Evolutionary conservation across 2,329 filamentous ascomycete species (phyloP).

Genomic region (Leptosphaerulina australis): DNA sequence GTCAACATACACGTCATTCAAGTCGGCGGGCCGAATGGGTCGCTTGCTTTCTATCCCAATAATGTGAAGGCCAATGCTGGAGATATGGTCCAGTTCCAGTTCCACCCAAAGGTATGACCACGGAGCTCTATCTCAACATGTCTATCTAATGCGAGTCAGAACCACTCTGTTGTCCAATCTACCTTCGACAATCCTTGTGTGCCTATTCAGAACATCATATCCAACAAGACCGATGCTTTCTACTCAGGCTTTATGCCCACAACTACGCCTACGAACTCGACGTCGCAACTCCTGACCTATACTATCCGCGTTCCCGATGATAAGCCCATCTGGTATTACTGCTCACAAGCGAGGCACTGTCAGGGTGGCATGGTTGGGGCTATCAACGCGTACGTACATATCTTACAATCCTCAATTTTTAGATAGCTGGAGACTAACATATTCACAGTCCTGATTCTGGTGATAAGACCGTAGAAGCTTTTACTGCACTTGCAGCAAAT

Average conservation of each 20-base stretch:
- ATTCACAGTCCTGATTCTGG: conserved; percentile 37
- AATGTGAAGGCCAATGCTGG: conserved; percentile 68
- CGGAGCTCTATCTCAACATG: not conserved
- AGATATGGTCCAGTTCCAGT: conserved; percentile 61
- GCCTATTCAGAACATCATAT: conserved; percentile 58
- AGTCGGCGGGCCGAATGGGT: conserved; percentile 62
- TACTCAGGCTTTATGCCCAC: conserved; percentile 70
- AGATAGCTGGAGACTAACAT: too few species aligned
- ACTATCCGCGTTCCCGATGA: conserved; percentile 72
- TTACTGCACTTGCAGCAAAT: conserved; percentile 45
- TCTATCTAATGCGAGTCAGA: conserved; percentile 46
- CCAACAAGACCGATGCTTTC: conserved; percentile 61
- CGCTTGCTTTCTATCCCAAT: conserved; percentile 68
- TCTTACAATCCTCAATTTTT: too few species aligned
- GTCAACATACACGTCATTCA: conserved; percentile 64
- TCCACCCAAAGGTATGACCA: conserved; percentile 52
- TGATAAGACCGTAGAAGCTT: conserved; percentile 45
- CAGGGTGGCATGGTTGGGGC: conserved; percentile 76
- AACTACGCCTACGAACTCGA: conserved; percentile 34
- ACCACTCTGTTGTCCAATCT: conserved; percentile 82
- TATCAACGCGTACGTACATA: conserved; percentile 70
- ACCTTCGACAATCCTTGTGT: conserved; percentile 73
- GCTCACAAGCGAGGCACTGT: conserved; percentile 75
- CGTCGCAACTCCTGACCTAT: conserved; percentile 65
- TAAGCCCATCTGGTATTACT: conserved; percentile 80